These are phyloP conservation scores for Cystobasidium slooffiae DNA, from an alignment of 1,284 basidiomycete genomes.

Conservation along the genomic window DNA sequence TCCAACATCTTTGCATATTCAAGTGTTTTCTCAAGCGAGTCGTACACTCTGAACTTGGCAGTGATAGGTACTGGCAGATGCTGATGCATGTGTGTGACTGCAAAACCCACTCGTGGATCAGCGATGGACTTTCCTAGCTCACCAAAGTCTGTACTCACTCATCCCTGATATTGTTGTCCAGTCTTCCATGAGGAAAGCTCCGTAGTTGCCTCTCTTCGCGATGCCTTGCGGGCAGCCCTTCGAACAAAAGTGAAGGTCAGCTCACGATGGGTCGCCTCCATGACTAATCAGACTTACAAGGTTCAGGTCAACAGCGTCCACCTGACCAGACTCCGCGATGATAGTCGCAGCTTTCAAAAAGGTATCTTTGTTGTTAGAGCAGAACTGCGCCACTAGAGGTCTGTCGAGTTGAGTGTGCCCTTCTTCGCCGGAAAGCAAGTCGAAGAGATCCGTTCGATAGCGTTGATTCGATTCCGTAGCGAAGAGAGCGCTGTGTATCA, in stretches of 20 bases:
- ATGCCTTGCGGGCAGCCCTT: slow-evolving; percentile 95
- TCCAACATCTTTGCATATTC: slow-evolving; percentile 95
- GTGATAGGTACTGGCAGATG: slow-evolving; percentile 89
- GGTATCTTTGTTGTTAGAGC: slow-evolving; percentile 81
- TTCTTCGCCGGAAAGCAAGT: slow-evolving; percentile 70
- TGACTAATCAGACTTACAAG: no score
- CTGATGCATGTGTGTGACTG: slow-evolving; percentile 81
- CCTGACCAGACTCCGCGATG: slow-evolving; percentile 64
- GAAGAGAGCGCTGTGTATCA: slow-evolving; percentile 95
- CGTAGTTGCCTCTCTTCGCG: slow-evolving; percentile 83
- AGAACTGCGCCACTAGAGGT: slow-evolving; percentile 90
- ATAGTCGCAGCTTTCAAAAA: slow-evolving; percentile 72
- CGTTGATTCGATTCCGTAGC: slow-evolving; percentile 61
- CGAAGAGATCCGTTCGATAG: slow-evolving; percentile 70
- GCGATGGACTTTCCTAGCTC: not conserved
- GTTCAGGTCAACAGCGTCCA: slow-evolving; percentile 94
- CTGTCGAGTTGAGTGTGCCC: slow-evolving; percentile 68
- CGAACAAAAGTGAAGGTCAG: no score
- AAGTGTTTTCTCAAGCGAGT: slow-evolving; percentile 81
- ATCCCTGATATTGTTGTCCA: slow-evolving; percentile 83
- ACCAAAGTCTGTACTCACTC: slow-evolving; percentile 63
- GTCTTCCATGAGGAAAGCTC: slow-evolving; percentile 89
- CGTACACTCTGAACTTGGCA: slow-evolving; percentile 93
- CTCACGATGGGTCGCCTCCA: no score
- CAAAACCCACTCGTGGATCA: not conserved